Evolutionary conservation across 1,284 basidiomycete species (phyloP).

Genomic region (Trichosporon coremiiforme): DNA sequence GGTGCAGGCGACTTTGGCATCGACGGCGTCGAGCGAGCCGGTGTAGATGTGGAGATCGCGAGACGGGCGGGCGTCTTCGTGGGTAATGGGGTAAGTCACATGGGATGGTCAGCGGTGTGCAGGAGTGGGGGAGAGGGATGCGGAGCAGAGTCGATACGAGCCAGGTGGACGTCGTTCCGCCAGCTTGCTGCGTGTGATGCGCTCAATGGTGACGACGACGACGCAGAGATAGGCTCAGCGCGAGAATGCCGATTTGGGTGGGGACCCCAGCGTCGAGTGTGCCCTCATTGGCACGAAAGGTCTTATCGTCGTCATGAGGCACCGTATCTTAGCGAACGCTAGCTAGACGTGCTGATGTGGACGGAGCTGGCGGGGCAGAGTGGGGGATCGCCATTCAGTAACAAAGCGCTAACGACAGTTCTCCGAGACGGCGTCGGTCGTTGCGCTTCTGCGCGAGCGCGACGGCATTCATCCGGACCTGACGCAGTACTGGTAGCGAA

Average conservation of each 20-base stretch:
- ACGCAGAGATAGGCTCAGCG: background rate
- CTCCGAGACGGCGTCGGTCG: constrained; percentile 52
- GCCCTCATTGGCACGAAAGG: background rate
- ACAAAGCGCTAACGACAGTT: constrained; percentile 40
- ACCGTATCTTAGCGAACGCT: background rate
- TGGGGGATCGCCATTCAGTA: background rate
- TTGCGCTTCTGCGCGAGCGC: constrained; percentile 50
- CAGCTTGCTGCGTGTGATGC: no score
- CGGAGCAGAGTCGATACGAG: background rate
- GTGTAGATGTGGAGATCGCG: constrained; percentile 71
- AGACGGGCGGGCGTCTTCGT: constrained; percentile 69
- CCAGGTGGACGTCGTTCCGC: background rate
- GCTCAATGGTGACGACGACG: background rate
- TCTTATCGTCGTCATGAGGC: background rate
- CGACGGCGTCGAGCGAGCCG: constrained; percentile 63
- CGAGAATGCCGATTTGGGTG: background rate
- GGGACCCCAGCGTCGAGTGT: background rate
- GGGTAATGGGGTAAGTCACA: constrained; percentile 69
- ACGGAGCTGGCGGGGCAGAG: background rate
- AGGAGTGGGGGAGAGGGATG: background rate
- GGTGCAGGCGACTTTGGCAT: constrained; percentile 59
- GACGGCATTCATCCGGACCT: constrained; percentile 54
- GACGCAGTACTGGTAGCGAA: constrained; percentile 54
- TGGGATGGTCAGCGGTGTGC: background rate
- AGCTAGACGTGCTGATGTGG: no score